Conservation (phyloP, 768 basidiomycete genomes). For the Lanmaoa pseudosensibilis region DNA sequence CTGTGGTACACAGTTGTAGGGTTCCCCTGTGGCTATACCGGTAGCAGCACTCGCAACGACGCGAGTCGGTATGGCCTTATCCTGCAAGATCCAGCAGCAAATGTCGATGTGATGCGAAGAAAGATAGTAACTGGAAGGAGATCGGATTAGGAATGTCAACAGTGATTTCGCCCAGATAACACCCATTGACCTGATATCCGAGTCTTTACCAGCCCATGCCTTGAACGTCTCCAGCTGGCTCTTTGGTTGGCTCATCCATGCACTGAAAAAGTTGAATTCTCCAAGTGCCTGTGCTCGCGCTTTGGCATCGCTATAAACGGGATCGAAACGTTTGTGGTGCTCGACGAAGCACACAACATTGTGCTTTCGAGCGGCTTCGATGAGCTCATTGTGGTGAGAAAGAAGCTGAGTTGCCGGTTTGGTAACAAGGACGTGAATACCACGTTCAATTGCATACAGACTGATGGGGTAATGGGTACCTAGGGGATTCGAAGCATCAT, state of each 20-base stretch:
- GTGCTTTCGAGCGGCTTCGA: conserved; percentile 73
- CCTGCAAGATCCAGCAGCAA: conserved; percentile 82
- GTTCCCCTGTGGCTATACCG: conserved; percentile 87
- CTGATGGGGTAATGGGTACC: conserved; percentile 85
- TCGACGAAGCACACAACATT: conserved; percentile 92
- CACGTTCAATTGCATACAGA: conserved; percentile 80
- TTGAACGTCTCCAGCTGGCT: conserved; percentile 92
- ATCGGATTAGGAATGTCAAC: background rate
- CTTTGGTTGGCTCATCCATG: conserved; percentile 98
- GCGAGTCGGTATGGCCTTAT: conserved; percentile 72
- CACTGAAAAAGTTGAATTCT: conserved; percentile 93
- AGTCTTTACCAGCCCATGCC: conserved; percentile 93
- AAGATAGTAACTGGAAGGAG: conserved; percentile 74
- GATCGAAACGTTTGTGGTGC: conserved; percentile 91
- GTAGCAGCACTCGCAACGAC: conserved; percentile 90
- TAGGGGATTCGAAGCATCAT: conserved; percentile 28
- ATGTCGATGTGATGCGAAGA: conserved; percentile 95
- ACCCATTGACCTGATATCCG: conserved; percentile 72
- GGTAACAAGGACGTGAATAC: conserved; percentile 87
- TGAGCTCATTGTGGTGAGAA: conserved; percentile 76
- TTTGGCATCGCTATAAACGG: conserved; percentile 89
- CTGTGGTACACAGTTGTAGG: conserved; percentile 80
- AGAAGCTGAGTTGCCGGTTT: conserved; percentile 91
- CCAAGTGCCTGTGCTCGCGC: conserved; percentile 73
- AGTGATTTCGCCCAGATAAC: background rate